Base-by-base conservation (phyloP, 441 rosid genomes). In the Populus hybrid region DNA sequence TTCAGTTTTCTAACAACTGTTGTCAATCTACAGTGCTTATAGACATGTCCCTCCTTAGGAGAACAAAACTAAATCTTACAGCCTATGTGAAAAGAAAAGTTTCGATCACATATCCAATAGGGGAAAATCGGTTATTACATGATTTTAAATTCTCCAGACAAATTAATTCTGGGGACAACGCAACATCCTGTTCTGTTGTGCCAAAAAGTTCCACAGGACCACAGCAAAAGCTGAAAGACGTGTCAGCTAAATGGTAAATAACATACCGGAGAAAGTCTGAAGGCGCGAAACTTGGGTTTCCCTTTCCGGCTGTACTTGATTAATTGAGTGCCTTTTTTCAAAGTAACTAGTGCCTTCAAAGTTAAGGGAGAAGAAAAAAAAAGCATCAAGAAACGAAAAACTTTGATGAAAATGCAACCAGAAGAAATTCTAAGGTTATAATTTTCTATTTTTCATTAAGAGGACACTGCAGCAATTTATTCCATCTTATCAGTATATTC, bases 251-350 rank as follows among this genome's bases (percentile, higher is more conserved):
- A 76, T 38, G 61, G 72, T 63, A 81, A 74, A 59, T 56, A 82
- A 83, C 89, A 86, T 87, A 95, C 97, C 75, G 93, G 84, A 69
- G 97, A 94, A 81, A 94, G 88, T 85, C 97, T 90, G 88, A 94
- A 95, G 67, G 97, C 86, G 4, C 98, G 97, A 77, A 95, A 91
- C 80, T 95, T 95, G 8, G 98, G 99, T 83, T 91, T 94, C 61
- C 97, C 97, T 86, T 90, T 90, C 68, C 99, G 87, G 86, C 94
- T 94, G 75, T 94, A 95, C 88, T 93, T 95, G 87, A 95, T 79
- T 79, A 95, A 82, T 75, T 91, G 97, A 77, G 94, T 84, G 65
- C 97, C 98, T 71, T 92, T 95, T 80, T 95, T 94, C 87, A 95
- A 84, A 79, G 88, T 61, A 68, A 91, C 66, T 76, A 94, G 88